A percentile compares a stretch with the other conserved stretches of the same genome.
phyloP scores from a whole-genome alignment of 805 yeast species.

The Myxozyma vanderwaltii region DNA sequence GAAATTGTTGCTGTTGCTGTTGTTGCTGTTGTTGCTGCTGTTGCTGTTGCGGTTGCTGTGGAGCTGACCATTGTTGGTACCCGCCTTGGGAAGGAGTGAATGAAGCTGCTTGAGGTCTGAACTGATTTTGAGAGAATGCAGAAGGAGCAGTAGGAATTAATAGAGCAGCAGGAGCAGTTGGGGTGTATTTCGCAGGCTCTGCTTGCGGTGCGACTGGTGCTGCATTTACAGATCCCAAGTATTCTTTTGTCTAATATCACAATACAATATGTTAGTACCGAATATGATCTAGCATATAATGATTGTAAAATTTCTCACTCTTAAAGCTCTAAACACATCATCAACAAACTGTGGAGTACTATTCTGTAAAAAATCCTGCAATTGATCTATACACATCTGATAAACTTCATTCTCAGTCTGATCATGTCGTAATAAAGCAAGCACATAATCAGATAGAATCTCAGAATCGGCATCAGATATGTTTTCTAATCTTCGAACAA shows the following conservation, averaged over 20 bases:
- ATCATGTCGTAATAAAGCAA: constrained; percentile 48
- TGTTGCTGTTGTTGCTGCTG: constrained; percentile 5
- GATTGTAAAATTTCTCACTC: constrained; percentile 10
- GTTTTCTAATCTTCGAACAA: constrained; percentile 34
- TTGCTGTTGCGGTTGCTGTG: neutral
- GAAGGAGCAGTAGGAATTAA: constrained; percentile 1
- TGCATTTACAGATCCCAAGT: neutral
- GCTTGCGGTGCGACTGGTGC: no score
- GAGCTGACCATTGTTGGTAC: neutral
- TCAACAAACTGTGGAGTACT: constrained; percentile 40
- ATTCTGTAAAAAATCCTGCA: constrained; percentile 47
- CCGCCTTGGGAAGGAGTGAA: neutral
- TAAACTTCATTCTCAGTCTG: constrained; percentile 43
- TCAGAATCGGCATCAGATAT: constrained; percentile 48
- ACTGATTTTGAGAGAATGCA: neutral
- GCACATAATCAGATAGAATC: constrained; percentile 50
- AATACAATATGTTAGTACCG: neutral
- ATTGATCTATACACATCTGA: constrained; percentile 42
- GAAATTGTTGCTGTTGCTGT: neutral
- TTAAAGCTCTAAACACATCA: constrained; percentile 42
- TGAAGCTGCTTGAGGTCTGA: neutral
- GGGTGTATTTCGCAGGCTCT: no score
- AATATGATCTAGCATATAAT: neutral
- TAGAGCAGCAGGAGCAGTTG: no score
- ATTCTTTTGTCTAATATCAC: neutral